phyloP scores from a whole-genome alignment of 1,284 basidiomycete genomes.

The Ustilago xerochloae region DNA sequence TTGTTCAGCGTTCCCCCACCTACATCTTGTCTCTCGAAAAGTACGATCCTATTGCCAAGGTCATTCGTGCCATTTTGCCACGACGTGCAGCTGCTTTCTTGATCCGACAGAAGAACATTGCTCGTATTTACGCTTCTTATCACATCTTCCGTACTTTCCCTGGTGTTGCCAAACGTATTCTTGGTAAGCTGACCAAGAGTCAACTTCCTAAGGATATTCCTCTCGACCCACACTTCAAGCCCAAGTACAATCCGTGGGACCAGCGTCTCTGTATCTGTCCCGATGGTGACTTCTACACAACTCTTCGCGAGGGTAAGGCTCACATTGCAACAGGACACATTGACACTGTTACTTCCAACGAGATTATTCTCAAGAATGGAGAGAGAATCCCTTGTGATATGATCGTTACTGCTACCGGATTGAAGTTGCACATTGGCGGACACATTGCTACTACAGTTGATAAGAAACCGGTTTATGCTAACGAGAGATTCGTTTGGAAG shows the following conservation, averaged over 20 bases:
- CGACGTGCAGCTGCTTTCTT: constrained; percentile 27
- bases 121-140: constrained; percentile 62
- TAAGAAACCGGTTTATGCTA: constrained; percentile 41
- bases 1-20: constrained; percentile 66
- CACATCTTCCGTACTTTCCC: constrained; percentile 64
- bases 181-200: constrained; percentile 42
- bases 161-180: constrained; percentile 39
- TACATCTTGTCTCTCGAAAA: constrained; percentile 64
- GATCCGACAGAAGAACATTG: constrained; percentile 53
- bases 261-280: constrained; percentile 66
- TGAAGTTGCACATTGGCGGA: constrained; percentile 62
- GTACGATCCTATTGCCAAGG: constrained; percentile 48
- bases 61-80: constrained; percentile 60
- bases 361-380: constrained; percentile 61
- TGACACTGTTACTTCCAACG: constrained; percentile 54
- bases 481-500: constrained; percentile 59
- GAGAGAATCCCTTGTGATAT: constrained; percentile 63
- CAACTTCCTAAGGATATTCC: constrained; percentile 59
- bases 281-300: constrained; percentile 66
- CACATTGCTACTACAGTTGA: constrained; percentile 56
- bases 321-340: constrained; percentile 67
- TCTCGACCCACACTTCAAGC: constrained; percentile 68
- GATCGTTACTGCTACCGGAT: constrained; percentile 67
- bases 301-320: constrained; percentile 61
- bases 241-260: constrained; percentile 68